These are phyloP conservation scores for Russula sp. DNA, from an alignment of 768 basidiomycete genomes.

Conservation along the genomic window DNA sequence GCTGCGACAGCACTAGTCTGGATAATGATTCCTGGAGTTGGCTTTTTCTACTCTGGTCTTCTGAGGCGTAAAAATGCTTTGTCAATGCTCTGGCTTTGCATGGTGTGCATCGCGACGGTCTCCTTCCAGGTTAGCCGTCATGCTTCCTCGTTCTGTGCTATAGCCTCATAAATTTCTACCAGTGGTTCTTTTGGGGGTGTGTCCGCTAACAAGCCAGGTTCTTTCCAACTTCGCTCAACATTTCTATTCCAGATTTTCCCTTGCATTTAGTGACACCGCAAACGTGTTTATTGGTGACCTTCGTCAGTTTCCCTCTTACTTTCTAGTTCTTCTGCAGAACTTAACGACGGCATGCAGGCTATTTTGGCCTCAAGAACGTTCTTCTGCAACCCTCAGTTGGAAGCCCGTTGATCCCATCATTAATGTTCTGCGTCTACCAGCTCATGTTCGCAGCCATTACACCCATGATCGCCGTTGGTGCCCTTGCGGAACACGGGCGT, in stretches of 20 bases:
- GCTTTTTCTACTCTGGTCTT: constrained; percentile 89
- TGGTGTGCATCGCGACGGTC: constrained; percentile 74
- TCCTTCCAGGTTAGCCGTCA: constrained; percentile 65
- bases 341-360: constrained; percentile 44
- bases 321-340: neutral
- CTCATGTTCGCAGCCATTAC: constrained; percentile 90
- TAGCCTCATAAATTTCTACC: constrained; percentile 33
- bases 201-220: neutral
- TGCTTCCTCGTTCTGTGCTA: neutral
- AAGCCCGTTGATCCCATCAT: constrained; percentile 62
- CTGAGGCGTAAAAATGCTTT: constrained; percentile 91
- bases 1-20: constrained; percentile 76
- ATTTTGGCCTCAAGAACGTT: constrained; percentile 83
- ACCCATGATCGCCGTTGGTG: constrained; percentile 89
- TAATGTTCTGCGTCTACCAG: constrained; percentile 84
- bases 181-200: constrained; percentile 97
- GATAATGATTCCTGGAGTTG: constrained; percentile 64
- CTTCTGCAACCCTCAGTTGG: constrained; percentile 73
- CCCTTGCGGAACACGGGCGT: constrained; percentile 84
- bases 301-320: constrained; percentile 44
- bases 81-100: constrained; percentile 79
- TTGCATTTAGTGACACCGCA: constrained; percentile 82
- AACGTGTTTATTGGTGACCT: constrained; percentile 82
- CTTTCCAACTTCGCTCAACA: neutral
- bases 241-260: constrained; percentile 50